Conservation (phyloP, 2,329 filamentous ascomycete species). For the Trichoderma sp. region DNA sequence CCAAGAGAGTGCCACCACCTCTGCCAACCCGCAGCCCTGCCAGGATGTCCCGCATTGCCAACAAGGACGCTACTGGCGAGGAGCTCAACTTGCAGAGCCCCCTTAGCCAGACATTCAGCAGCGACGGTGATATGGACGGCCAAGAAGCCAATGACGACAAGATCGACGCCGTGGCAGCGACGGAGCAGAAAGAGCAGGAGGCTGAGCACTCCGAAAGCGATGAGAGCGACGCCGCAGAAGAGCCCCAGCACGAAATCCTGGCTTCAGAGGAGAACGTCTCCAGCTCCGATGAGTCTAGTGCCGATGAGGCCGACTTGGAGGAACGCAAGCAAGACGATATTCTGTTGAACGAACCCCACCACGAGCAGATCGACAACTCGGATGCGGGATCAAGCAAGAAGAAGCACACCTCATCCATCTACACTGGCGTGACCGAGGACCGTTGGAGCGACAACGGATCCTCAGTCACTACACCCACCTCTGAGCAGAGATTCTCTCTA, state of each 20-base stretch:
- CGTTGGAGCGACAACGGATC: slow-evolving; percentile 39
- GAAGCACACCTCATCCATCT: slow-evolving; percentile 40
- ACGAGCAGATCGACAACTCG: slow-evolving; percentile 29
- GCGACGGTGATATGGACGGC: slow-evolving; percentile 29
- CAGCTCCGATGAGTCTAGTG: not conserved
- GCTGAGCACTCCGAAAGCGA: not conserved
- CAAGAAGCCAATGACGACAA: slow-evolving; percentile 15
- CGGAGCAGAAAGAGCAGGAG: not conserved
- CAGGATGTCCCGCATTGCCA: slow-evolving; percentile 49
- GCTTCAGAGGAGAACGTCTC: not conserved
- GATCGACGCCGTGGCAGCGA: not conserved
- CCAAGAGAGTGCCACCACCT: slow-evolving; percentile 73
- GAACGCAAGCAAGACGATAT: not conserved
- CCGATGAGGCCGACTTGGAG: not conserved
- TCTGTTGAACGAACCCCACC: slow-evolving; percentile 13
- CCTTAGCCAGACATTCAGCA: slow-evolving; percentile 47
- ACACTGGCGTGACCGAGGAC: slow-evolving; percentile 38
- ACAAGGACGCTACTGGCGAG: slow-evolving; percentile 56
- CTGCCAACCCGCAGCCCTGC: slow-evolving; percentile 75
- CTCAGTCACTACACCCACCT: slow-evolving; percentile 39
- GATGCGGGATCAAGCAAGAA: slow-evolving; percentile 32
- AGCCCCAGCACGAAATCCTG: not conserved
- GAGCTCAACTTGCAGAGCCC: slow-evolving; percentile 54
- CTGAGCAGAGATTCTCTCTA: slow-evolving; percentile 35
- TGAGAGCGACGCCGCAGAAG: not conserved